These are phyloP conservation scores for Ceratocystiopsis brevicomis DNA, from an alignment of 2,329 filamentous ascomycete species.

Conservation along the genomic window DNA sequence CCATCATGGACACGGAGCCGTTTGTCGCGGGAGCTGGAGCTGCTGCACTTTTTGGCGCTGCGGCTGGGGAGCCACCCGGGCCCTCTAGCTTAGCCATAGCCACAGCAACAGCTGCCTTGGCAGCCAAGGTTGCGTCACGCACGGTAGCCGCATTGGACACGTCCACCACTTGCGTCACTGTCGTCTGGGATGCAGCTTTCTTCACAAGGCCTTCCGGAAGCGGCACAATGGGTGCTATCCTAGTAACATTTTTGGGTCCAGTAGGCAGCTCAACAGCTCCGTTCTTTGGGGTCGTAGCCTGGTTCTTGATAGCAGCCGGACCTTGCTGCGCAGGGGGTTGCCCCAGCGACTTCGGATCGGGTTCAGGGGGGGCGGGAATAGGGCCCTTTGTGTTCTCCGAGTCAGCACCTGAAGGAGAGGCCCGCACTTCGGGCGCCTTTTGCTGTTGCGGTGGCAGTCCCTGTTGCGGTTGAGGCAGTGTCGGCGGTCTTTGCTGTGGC, in stretches of 20 bases:
- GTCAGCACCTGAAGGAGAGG: slow-evolving; percentile 28
- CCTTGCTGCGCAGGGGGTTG: slow-evolving; percentile 18
- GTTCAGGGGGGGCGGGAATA: slow-evolving; percentile 13
- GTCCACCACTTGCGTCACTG: slow-evolving; percentile 9
- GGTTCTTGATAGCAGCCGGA: slow-evolving; percentile 8
- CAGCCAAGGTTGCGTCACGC: slow-evolving; percentile 53
- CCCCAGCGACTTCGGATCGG: slow-evolving; percentile 36
- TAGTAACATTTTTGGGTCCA: slow-evolving; percentile 27
- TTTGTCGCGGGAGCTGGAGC: slow-evolving; percentile 1
- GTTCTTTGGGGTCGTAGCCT: too few relatives aligned
- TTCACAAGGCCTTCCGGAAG: slow-evolving; percentile 28
- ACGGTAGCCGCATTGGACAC: slow-evolving; percentile 21
- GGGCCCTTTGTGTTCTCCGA: slow-evolving; percentile 27
- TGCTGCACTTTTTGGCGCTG: slow-evolving; percentile 13
- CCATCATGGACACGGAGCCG: slow-evolving; percentile 26
- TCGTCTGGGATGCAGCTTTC: slow-evolving; percentile 12
- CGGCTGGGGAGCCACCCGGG: too few relatives aligned
- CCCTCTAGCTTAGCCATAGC: slow-evolving; percentile 54
- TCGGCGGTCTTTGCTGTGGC: too few relatives aligned
- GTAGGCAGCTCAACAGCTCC: slow-evolving; percentile 13
- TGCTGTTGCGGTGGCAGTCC: slow-evolving; percentile 14
- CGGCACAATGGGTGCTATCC: slow-evolving; percentile 48
- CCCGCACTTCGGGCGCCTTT: slow-evolving; percentile 21
- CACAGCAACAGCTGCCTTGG: slow-evolving; percentile 58
- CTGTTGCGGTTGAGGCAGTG: slow-evolving; percentile 11